phyloP scores from a whole-genome alignment of 1,139 yeast genomes.

The Saccharomyces hybrid region DNA sequence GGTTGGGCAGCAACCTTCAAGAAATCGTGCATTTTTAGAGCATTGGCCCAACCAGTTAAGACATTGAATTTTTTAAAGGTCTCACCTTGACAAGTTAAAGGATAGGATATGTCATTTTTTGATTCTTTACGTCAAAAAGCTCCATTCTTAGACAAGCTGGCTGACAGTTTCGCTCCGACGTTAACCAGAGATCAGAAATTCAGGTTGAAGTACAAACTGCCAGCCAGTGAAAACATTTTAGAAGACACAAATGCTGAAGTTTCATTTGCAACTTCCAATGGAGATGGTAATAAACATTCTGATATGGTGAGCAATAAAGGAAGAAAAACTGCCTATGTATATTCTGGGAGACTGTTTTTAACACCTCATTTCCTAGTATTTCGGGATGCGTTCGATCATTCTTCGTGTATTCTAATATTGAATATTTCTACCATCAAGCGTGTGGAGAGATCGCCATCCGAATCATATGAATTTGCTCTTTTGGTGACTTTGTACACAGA shows the following conservation, averaged over 20 bases:
- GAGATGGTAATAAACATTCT: not conserved
- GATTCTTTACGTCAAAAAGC: constrained; percentile 44
- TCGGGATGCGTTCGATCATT: constrained; percentile 59
- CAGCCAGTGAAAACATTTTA: constrained; percentile 59
- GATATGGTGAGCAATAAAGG: constrained; percentile 4
- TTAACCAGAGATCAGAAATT: constrained; percentile 59
- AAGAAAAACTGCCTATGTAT: constrained; percentile 30
- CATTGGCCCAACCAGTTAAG: not conserved
- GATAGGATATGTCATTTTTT: constrained; percentile 42
- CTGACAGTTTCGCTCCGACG: constrained; percentile 26
- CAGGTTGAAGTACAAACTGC: constrained; percentile 58
- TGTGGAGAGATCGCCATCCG: constrained; percentile 77
- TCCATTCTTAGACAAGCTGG: constrained; percentile 37
- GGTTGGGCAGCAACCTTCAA: not conserved
- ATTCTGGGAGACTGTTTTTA: constrained; percentile 56
- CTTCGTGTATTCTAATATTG: constrained; percentile 59
- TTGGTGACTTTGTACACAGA: constrained; percentile 65
- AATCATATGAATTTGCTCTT: constrained; percentile 69
- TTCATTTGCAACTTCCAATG: constrained; percentile 39
- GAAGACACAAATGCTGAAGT: constrained; percentile 68
- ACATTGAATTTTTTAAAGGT: not conserved
- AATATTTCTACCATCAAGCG: constrained; percentile 76
- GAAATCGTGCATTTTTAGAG: not conserved
- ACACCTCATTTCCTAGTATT: constrained; percentile 74
- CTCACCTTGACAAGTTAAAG: not conserved